These are phyloP conservation scores for Penicillium pulvis DNA, from an alignment of 495 filamentous ascomycete species.

Conservation along the genomic window DNA sequence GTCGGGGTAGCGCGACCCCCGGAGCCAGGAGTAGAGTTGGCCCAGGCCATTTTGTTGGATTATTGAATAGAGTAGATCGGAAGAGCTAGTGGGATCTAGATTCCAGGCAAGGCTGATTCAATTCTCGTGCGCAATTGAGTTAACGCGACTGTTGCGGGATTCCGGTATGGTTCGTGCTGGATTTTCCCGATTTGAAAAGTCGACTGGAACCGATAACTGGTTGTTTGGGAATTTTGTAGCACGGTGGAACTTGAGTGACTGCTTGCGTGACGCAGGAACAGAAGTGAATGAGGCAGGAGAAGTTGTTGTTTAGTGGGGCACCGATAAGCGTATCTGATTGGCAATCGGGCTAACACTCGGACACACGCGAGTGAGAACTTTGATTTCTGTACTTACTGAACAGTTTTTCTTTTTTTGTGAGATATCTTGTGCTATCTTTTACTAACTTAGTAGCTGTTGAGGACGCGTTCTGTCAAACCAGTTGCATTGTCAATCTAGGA, in stretches of 20 bases:
- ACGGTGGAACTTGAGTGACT: not conserved
- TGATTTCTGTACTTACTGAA: not conserved
- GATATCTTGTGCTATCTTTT: too few relatives aligned
- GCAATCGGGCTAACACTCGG: constrained; percentile 1
- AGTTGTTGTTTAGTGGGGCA: constrained; percentile 1
- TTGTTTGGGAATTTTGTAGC: not conserved
- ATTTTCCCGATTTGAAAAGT: not conserved
- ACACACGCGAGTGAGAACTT: not conserved
- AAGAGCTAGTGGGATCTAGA: not conserved
- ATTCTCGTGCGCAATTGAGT: not conserved
- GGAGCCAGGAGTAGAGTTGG: constrained; percentile 29
- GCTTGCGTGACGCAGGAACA: constrained; percentile 2
- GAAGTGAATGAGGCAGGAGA: not conserved
- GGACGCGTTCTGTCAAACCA: too few relatives aligned
- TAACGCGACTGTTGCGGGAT: not conserved
- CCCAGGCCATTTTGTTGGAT: constrained; percentile 22
- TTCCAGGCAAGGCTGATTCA: not conserved
- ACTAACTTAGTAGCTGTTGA: too few relatives aligned
- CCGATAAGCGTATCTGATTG: constrained; percentile 4
- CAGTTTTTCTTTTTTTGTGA: too few relatives aligned
- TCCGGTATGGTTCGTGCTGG: not conserved
- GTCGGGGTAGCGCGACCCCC: constrained; percentile 38
- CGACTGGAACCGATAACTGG: not conserved
- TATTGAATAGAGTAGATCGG: not conserved
- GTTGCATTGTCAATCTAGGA: too few relatives aligned